A percentile compares a stretch with the other conserved stretches of the same genome.
phyloP scores from a whole-genome alignment of 768 basidiomycete species.

The Rhodotorula taiwanensis region DNA sequence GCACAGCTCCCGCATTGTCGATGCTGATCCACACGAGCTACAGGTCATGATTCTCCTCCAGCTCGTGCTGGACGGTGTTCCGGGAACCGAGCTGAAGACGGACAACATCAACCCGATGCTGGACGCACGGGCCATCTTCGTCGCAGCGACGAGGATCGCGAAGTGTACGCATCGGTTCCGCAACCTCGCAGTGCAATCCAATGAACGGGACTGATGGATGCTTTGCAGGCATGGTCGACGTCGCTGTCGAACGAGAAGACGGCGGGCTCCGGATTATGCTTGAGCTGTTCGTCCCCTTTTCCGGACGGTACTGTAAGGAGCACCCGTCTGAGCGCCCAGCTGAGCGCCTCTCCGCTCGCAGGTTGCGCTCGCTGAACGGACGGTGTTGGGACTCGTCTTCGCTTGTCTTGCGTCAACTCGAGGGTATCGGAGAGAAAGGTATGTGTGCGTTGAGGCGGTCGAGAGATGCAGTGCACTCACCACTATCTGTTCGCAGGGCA shows the following conservation, averaged over 20 bases:
- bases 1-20: neutral
- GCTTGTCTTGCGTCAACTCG: slow-evolving; percentile 74
- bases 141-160: slow-evolving; percentile 67
- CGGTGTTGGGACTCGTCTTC: slow-evolving; percentile 90
- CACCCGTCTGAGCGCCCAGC: no score
- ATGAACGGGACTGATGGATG: neutral
- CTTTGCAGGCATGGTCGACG: slow-evolving; percentile 63
- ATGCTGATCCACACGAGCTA: neutral
- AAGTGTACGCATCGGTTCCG: slow-evolving; percentile 52
- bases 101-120: slow-evolving; percentile 63
- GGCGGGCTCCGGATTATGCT: slow-evolving; percentile 69
- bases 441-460: neutral
- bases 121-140: slow-evolving; percentile 64
- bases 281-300: slow-evolving; percentile 70
- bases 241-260: slow-evolving; percentile 59
- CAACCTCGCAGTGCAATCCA: neutral
- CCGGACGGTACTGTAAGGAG: no score
- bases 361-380: slow-evolving; percentile 67
- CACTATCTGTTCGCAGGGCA: slow-evolving; percentile 1
- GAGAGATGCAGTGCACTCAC: neutral
- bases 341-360: no score
- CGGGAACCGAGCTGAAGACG: slow-evolving; percentile 57
- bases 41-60: slow-evolving; percentile 36
- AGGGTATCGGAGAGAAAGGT: slow-evolving; percentile 78
- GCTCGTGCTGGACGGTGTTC: slow-evolving; percentile 41